Percentiles rank a stretch among this genome's conserved stretches.
phyloP scores from a whole-genome alignment of 2,329 filamentous ascomycete genomes.

The Davidsoniella eucalypti region DNA sequence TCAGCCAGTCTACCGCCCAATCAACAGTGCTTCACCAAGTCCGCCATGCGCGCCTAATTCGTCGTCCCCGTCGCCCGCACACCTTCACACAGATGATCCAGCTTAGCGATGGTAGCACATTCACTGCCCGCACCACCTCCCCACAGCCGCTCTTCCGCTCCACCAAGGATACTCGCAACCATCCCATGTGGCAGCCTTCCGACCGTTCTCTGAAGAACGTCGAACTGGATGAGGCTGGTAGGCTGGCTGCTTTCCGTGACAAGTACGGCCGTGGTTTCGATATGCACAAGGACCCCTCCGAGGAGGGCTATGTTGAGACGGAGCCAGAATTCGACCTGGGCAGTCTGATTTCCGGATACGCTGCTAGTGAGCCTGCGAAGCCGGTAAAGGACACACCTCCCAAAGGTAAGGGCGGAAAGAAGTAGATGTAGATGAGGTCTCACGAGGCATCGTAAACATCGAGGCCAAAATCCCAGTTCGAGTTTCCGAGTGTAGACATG shows the following conservation, averaged over 20 bases:
- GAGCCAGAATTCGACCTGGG: conserved; percentile 21
- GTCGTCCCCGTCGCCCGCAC: conserved; percentile 81
- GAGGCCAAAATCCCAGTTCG: too few species aligned
- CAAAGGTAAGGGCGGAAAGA: conserved; percentile 28
- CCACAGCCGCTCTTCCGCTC: conserved; percentile 43
- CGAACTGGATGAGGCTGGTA: conserved; percentile 88
- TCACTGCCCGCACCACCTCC: conserved; percentile 60
- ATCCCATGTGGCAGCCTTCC: conserved; percentile 77
- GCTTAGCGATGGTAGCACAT: conserved; percentile 79
- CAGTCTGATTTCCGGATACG: conserved; percentile 38
- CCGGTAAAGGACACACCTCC: conserved; percentile 18
- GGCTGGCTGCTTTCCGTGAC: conserved; percentile 68
- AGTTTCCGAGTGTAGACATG: too few species aligned
- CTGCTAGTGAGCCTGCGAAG: conserved; percentile 15
- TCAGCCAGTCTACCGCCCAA: conserved; percentile 16
- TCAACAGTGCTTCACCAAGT: conserved; percentile 30
- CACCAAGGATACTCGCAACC: conserved; percentile 76
- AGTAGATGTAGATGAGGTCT: conserved; percentile 16
- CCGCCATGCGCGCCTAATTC: conserved; percentile 70
- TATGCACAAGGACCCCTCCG: conserved; percentile 25
- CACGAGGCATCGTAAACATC: too few species aligned
- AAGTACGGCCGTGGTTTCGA: conserved; percentile 80
- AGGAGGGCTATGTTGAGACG: conserved; percentile 17
- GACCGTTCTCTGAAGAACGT: conserved; percentile 68
- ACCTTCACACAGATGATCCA: conserved; percentile 94